Conservation (phyloP, 768 basidiomycete genomes). For the Floccularia luteovirens region DNA sequence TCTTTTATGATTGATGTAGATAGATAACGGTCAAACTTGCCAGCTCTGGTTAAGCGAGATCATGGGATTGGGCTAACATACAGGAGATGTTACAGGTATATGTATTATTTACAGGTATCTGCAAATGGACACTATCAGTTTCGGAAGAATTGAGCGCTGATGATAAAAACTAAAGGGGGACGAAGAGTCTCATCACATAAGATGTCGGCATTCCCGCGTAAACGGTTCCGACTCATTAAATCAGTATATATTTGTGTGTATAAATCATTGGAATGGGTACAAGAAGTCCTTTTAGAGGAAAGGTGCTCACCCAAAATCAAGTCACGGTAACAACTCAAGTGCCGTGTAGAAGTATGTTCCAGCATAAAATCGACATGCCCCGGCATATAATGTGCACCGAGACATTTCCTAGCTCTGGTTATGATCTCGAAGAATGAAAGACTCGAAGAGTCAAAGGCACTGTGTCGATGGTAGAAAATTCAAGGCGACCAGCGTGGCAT, state of each 20-base stretch:
- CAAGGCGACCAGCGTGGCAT: constrained; percentile 42
- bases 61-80: too few relatives aligned
- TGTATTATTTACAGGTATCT: too few relatives aligned
- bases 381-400: constrained; percentile 26
- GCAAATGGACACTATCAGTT: too few relatives aligned
- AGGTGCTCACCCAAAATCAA: constrained; percentile 16
- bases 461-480: constrained; percentile 33
- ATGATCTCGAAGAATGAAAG: constrained; percentile 32
- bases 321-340: neutral
- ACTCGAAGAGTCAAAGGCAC: constrained; percentile 36
- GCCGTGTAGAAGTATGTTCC: constrained; percentile 23
- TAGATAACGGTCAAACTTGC: too few relatives aligned
- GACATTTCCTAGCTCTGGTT: constrained; percentile 43
- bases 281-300: constrained; percentile 4
- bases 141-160: too few relatives aligned
- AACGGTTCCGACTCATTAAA: constrained; percentile 43
- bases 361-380: constrained; percentile 39
- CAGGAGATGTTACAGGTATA: too few relatives aligned
- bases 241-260: constrained; percentile 29
- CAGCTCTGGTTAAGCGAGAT: too few relatives aligned
- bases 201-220: constrained; percentile 24
- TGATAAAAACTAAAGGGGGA: too few relatives aligned
- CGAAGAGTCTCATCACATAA: constrained; percentile 26
- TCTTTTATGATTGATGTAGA: too few relatives aligned
- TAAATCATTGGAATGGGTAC: constrained; percentile 27